Evolutionary conservation across 129 eudicot genomes (phyloP), one percentile per base, ranked within the genome.

Genomic region (Lactuca saligna): DNA sequence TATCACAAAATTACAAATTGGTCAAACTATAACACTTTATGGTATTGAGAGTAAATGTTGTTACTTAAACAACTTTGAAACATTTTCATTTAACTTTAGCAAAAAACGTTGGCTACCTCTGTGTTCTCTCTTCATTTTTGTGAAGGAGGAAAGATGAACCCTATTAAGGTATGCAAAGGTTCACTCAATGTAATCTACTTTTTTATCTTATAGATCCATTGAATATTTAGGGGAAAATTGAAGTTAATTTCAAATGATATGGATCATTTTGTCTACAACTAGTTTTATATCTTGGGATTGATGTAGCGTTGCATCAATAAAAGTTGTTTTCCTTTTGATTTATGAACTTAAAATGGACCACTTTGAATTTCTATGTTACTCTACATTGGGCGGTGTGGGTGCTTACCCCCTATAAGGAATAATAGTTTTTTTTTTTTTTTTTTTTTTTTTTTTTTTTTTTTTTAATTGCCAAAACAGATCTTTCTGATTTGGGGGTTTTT

Each of bases 81-180:
- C 44, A 0, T 7, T 39, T 39, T 7, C 51, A 46, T 46, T 46
- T 46, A 1, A 11, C 5, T 42, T 42, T 42, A 42, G 49, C 49
- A 42, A 5, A 42, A 5, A 20, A 20, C 0, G 20, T 42, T 42
- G 10, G 13, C 49, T 8, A 42, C 49, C 13, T 46, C 5, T 46
- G n/a, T 46, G n/a, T 46, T 10, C 16, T 54, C 54, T 13, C 59
- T 53, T 63, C 56, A 32, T 63, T 63, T 73, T 64, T 12, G 20
- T 63, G 54, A 54, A 63, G 4, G 2, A 54, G 3, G 31, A 31
- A 61, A 6, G 31, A 76, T 68, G 80, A 61, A 61, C 16, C 38
- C 75, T 68, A 54, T 34, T 37, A 25, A 76, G 75, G 80, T 68
- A 71, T 60, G 75, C 17, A 48, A 15, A 33, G 33, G n/a, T 46